Conservation (phyloP, 1,139 yeast species). For the Pichia cactophila region DNA sequence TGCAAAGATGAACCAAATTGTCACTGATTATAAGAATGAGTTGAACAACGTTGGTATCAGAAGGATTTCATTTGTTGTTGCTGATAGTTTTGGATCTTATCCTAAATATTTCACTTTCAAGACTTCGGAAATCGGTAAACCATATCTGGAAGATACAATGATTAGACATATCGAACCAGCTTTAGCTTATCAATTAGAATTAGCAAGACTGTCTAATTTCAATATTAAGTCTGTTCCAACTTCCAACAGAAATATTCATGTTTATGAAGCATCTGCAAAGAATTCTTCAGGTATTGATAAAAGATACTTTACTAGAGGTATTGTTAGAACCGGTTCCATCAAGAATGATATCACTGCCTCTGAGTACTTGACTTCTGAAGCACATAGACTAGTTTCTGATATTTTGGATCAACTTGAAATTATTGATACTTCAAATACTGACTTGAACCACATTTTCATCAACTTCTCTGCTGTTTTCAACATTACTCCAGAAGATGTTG, state of each 20-base stretch:
- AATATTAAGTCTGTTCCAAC: conserved; percentile 92
- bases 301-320: conserved; percentile 94
- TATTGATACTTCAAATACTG: conserved; percentile 90
- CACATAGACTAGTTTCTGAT: conserved; percentile 91
- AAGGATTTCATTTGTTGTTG: conserved; percentile 87
- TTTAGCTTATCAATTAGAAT: conserved; percentile 91
- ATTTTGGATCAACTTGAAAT: conserved; percentile 92
- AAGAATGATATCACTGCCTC: conserved; percentile 88
- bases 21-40: conserved; percentile 64
- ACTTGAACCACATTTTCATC: conserved; percentile 91
- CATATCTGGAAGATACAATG: conserved; percentile 73
- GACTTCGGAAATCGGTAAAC: conserved; percentile 46
- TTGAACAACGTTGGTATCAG: conserved; percentile 67
- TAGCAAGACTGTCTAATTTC: conserved; percentile 89
- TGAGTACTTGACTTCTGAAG: conserved; percentile 91
- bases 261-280: conserved; percentile 93
- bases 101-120: conserved; percentile 95
- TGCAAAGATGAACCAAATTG: conserved; percentile 52
- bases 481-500: conserved; percentile 90
- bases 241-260: conserved; percentile 95
- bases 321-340: conserved; percentile 90
- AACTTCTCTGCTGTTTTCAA: conserved; percentile 94
- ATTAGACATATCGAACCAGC: conserved; percentile 99
- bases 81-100: conserved; percentile 74
- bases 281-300: conserved; percentile 81